Base-by-base conservation (phyloP, 1,284 basidiomycete species). In the Cronartium quercuum region DNA sequence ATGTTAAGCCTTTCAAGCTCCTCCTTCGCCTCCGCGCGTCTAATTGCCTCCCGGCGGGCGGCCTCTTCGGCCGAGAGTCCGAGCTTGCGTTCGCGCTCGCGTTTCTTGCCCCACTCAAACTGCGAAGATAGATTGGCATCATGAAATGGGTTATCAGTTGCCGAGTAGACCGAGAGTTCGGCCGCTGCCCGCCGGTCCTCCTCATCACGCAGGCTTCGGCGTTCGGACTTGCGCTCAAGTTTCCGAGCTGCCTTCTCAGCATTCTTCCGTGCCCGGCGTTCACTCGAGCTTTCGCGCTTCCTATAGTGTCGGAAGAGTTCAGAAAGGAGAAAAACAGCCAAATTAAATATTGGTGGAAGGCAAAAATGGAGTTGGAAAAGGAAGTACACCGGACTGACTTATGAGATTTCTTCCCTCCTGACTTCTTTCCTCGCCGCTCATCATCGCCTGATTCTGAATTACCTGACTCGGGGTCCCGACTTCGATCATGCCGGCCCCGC, bases 71-170 rank as follows among this genome's bases (percentile, higher is more conserved):
- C 80, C 0, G 89, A 87, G 73, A 98, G 80, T 0, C 96, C 96
- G 75, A 88, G 84, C 82, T 95, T 97, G 80, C 88, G 87, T 82
- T 98, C 96, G 84, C 93, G 93, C 81, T 98, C 95, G 44, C 89
- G 87, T 84, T 98, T 98, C 86, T 99, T 99, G 83, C 93, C 91
- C 96, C 96, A 99, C 76, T 90, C 88, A 83, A 98, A 98, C 81
- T 93, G 91, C 80, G 97, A 91, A 29, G 89, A 90, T 37, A 98
- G 87, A 82, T 97, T 97, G 77, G 92, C 89, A 80, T 98, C 95
- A 82, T 97, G 91, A 85, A 98, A 98, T 0, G 95, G 95, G 81
- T 98, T 98, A 84, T 94, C 91, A 6, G 88, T 89, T 51, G 92
- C 91, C 78, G 92, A 94, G 84, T 98, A 98, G 77, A 81, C 77